A percentile compares a stretch with the other conserved stretches of the same genome.
Evolutionary conservation across 306 rosid genomes (phyloP).

Genomic region (Cicer chorassanicum): DNA sequence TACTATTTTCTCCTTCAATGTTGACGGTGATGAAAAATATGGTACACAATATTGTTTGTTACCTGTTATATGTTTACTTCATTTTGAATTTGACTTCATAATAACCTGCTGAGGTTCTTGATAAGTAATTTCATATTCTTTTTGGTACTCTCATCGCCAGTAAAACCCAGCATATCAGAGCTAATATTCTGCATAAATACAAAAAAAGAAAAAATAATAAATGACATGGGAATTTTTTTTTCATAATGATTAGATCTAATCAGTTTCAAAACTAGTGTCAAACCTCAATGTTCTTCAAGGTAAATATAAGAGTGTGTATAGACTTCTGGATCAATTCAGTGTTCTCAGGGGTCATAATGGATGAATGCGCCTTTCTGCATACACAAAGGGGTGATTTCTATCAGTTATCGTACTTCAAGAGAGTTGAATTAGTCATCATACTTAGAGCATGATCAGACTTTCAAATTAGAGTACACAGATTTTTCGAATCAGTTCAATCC

Average conservation of each 20-base stretch:
- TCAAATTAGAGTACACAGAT: constrained; percentile 14
- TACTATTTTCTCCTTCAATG: constrained; percentile 31
- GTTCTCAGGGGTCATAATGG: constrained; percentile 80
- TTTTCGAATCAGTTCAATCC: constrained; percentile 23
- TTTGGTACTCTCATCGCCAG: constrained; percentile 86
- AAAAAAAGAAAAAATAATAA: neutral
- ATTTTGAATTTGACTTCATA: constrained; percentile 53
- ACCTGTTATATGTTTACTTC: constrained; percentile 32
- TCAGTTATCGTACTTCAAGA: constrained; percentile 9
- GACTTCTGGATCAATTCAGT: constrained; percentile 85
- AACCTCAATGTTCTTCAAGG: constrained; percentile 92
- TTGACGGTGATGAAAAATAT: neutral
- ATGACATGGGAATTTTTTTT: neutral
- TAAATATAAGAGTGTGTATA: constrained; percentile 68
- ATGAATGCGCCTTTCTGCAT: constrained; percentile 20
- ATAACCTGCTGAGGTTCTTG: constrained; percentile 84
- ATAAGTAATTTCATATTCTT: constrained; percentile 80
- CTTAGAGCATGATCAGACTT: neutral
- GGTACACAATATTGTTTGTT: constrained; percentile 12
- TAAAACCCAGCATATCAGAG: constrained; percentile 85
- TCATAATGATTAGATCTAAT: neutral
- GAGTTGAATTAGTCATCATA: constrained; percentile 9
- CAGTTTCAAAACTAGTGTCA: constrained; percentile 19
- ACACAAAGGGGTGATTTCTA: neutral
- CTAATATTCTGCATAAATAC: constrained; percentile 68